Evolutionary conservation across 495 filamentous ascomycete species (phyloP), one percentile per base, ranked within the genome.

Genomic region (Talaromyces nanjingensis): DNA sequence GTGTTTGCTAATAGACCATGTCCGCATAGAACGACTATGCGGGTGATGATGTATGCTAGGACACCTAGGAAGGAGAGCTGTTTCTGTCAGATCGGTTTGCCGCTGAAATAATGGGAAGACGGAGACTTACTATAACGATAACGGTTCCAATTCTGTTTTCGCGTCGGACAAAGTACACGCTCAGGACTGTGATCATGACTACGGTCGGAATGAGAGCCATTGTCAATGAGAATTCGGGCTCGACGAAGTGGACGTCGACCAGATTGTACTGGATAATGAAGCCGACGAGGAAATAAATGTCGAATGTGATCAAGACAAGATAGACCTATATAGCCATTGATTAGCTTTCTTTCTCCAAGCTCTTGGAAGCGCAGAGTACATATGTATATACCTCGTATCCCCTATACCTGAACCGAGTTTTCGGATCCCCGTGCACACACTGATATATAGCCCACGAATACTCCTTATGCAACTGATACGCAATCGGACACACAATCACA

Each of bases 361-460:
- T 54, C 53, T 14, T 25, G 27, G 11, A 56, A 6, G 24, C 9
- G 57, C 6, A 62, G 60, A 24, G 6, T 27, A 27, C 27, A 27
- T 5, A 27, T 27, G 27, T 27, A 29, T 42, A 29, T 29, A 72
- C 70, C 62, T 72, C 70, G 31, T 72, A 70, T 16, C 55, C 63
- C 12, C 66, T 47, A 64, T 67, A 69, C 7, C 65, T 63, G 16
- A 57, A 34, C 25, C 61, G 58, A 14, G 57, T 65, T 0, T 59
- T 60, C 5, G 63, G 49, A 42, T 65, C 58, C 25, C 68, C 70
- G 6, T 68, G 65, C 25, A 72, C 59, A 39, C 47, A 49, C 25
- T 58, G 57, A 59, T 72, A 72, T 29, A 72, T 67, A 11, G 62
- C 64, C 70, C 70, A 72, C 2, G 66, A 34, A 66, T 66, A 72